A percentile compares a stretch with the other conserved stretches of the same genome.
These are phyloP conservation scores for Vanilla planifolia DNA, from an alignment of 106 monocot genomes.

Conservation along the genomic window DNA sequence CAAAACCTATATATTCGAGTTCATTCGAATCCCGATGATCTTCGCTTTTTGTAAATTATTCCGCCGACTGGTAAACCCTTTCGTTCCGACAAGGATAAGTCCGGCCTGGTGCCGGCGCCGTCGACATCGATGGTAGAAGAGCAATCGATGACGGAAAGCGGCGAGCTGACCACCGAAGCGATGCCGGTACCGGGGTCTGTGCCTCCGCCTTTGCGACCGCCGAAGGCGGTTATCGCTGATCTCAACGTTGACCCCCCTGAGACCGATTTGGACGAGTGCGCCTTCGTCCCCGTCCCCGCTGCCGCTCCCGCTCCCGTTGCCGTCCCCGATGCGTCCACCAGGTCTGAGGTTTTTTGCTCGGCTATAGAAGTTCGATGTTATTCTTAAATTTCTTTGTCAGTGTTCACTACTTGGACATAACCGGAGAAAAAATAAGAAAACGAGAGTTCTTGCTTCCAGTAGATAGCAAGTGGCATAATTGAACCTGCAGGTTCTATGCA, in stretches of 20 bases:
- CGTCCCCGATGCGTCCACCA: constrained; percentile 17
- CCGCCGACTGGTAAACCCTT: too few relatives aligned
- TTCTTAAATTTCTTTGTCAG: background rate
- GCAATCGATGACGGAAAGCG: background rate
- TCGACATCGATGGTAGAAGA: constrained; percentile 4
- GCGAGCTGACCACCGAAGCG: background rate
- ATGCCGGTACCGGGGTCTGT: background rate
- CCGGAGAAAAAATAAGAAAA: too few relatives aligned
- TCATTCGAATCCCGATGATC: too few relatives aligned
- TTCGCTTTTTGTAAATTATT: too few relatives aligned
- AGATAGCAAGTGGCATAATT: too few relatives aligned
- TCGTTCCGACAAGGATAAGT: too few relatives aligned
- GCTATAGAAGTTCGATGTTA: background rate
- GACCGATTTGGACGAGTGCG: constrained; percentile 70
- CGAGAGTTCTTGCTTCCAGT: too few relatives aligned
- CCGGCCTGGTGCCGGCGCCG: background rate
- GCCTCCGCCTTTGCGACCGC: constrained; percentile 13
- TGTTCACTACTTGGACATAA: too few relatives aligned
- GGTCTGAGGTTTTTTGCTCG: too few relatives aligned
- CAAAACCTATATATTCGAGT: too few relatives aligned
- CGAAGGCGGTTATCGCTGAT: constrained; percentile 61
- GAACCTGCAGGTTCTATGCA: too few relatives aligned
- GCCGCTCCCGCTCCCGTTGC: constrained; percentile 7
- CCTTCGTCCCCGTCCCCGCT: constrained; percentile 21
- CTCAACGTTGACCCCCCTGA: constrained; percentile 89